Conservation (phyloP, 306 rosid genomes). For the Vicia villosa region DNA sequence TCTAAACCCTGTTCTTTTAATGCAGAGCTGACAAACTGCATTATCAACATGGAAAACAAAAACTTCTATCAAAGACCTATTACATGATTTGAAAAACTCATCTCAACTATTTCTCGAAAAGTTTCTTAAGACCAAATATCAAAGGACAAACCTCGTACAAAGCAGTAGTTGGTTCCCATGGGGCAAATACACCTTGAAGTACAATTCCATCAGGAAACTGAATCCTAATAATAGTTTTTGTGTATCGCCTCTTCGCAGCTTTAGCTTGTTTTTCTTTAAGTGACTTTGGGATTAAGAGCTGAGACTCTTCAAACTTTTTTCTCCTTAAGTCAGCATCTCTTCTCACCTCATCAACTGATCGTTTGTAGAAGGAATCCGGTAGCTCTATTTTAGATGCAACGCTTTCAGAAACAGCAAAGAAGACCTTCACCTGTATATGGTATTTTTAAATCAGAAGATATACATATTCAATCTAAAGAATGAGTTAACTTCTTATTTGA, state of each 20-base stretch:
- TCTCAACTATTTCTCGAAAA: too few species aligned
- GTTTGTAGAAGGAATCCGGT: slow-evolving; percentile 85
- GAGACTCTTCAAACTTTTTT: slow-evolving; percentile 89
- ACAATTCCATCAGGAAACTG: slow-evolving; percentile 96
- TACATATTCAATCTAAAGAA: slow-evolving; percentile 16
- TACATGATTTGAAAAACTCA: too few species aligned
- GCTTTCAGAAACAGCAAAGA: slow-evolving; percentile 90
- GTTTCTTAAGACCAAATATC: slow-evolving; percentile 2
- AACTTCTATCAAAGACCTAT: too few species aligned
- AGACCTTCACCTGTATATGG: slow-evolving; percentile 67
- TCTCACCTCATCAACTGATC: slow-evolving; percentile 70
- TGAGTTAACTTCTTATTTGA: not conserved
- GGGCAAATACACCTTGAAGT: slow-evolving; percentile 85
- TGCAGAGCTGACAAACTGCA: slow-evolving; percentile 73
- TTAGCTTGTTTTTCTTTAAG: slow-evolving; percentile 89
- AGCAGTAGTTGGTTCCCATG: slow-evolving; percentile 73
- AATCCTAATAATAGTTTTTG: slow-evolving; percentile 67
- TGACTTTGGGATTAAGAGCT: slow-evolving; percentile 85
- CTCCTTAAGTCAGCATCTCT: slow-evolving; percentile 88
- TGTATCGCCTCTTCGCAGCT: slow-evolving; percentile 67
- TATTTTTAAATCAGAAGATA: slow-evolving; percentile 19
- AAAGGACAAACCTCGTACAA: slow-evolving; percentile 76
- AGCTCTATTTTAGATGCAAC: slow-evolving; percentile 82
- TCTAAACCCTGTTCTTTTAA: slow-evolving; percentile 77
- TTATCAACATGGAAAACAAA: slow-evolving; percentile 30